Percentiles rank a stretch among this genome's conserved stretches.
These are phyloP conservation scores for Lactarius evosmus DNA, from an alignment of 768 basidiomycete genomes.

Conservation along the genomic window DNA sequence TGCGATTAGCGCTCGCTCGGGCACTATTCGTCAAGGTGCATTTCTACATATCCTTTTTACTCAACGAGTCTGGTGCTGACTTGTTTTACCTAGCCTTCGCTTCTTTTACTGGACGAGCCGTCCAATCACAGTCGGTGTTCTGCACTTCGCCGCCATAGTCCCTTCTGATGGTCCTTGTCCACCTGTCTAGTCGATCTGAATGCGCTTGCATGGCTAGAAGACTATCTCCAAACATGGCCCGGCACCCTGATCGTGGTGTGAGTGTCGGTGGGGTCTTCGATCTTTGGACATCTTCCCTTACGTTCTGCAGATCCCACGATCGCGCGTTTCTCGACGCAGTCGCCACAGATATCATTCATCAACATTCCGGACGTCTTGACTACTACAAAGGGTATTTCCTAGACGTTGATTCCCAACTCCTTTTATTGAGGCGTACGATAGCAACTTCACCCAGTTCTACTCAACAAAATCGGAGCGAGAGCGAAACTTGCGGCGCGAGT, in stretches of 20 bases:
- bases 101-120: constrained; percentile 87
- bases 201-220: constrained; percentile 96
- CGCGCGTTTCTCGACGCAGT: constrained; percentile 97
- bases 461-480: constrained; percentile 96
- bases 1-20: constrained; percentile 93
- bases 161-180: constrained; percentile 13
- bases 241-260: constrained; percentile 92
- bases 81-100: constrained; percentile 48
- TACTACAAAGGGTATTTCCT: constrained; percentile 87
- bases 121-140: constrained; percentile 84
- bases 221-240: constrained; percentile 93
- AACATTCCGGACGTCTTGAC: constrained; percentile 87
- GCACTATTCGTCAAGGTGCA: constrained; percentile 92
- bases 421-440: constrained; percentile 33
- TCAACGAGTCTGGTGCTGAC: constrained; percentile 14
- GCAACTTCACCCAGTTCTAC: constrained; percentile 98
- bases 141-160: not conserved
- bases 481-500: constrained; percentile 87
- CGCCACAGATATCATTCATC: constrained; percentile 97
- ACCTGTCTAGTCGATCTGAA: constrained; percentile 76
- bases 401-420: not conserved
- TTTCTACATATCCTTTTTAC: not conserved
- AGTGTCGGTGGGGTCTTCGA: constrained; percentile 32
- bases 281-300: not conserved
- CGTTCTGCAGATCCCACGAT: constrained; percentile 76